Conservation (phyloP, 345 rosid species). For the Ailanthus altissimus region DNA sequence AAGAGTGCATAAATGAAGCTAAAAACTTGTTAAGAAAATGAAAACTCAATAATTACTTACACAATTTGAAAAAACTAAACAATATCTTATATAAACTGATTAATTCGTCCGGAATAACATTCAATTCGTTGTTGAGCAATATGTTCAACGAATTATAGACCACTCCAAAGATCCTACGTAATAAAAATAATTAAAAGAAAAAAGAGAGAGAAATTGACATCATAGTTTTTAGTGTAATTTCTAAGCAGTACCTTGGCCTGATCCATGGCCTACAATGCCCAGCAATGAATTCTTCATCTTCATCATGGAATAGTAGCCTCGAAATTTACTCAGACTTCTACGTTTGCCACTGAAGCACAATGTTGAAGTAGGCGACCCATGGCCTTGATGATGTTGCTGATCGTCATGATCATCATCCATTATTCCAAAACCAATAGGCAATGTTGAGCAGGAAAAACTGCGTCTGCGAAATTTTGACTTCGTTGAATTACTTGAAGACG, state of each 20-base stretch:
- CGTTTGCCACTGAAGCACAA: slow-evolving; percentile 33
- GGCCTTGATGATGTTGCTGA: not conserved
- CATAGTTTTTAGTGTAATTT: not conserved
- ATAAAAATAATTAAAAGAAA: not conserved
- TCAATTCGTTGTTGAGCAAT: not conserved
- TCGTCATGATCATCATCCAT: slow-evolving; percentile 13
- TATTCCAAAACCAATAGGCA: slow-evolving; percentile 18
- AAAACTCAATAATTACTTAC: too few relatives aligned
- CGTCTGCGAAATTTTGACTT: slow-evolving; percentile 16
- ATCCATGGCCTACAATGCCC: slow-evolving; percentile 41
- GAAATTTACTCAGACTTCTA: slow-evolving; percentile 3
- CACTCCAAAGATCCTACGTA: not conserved
- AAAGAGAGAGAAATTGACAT: not conserved
- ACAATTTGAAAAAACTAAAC: not conserved
- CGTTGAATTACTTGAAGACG: slow-evolving; percentile 26
- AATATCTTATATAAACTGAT: not conserved
- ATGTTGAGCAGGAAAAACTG: slow-evolving; percentile 34
- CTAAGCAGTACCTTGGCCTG: slow-evolving; percentile 20
- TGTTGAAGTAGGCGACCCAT: slow-evolving; percentile 35
- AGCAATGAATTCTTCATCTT: slow-evolving; percentile 49
- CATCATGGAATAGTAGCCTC: slow-evolving; percentile 46
- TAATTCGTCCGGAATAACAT: not conserved
- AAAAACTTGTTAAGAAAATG: not conserved
- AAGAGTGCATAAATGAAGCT: too few relatives aligned
- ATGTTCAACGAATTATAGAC: not conserved